Evolutionary conservation across 495 filamentous ascomycete genomes (phyloP).

Genomic region (Daldinia grandis): DNA sequence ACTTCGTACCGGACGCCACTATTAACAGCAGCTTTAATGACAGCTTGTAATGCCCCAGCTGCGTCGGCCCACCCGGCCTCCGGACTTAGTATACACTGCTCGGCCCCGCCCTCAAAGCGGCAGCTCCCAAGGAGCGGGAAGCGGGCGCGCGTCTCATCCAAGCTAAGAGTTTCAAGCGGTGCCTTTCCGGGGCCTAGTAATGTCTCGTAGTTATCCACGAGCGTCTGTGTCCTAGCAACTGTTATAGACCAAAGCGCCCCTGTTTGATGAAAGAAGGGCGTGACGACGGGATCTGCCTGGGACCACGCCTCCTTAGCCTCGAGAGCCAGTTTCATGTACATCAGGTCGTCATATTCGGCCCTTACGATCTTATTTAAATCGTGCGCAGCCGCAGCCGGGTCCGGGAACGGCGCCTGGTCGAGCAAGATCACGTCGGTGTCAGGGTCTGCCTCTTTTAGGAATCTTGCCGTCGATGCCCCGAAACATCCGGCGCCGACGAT

Average conservation of each 20-base stretch:
- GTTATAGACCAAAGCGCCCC: conserved; percentile 58
- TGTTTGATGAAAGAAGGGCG: conserved; percentile 59
- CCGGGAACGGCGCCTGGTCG: conserved; percentile 51
- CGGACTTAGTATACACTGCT: conserved; percentile 50
- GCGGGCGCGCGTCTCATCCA: conserved; percentile 50
- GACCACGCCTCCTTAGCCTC: conserved; percentile 53
- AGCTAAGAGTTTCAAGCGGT: not conserved
- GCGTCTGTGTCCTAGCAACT: not conserved
- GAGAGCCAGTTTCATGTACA: conserved; percentile 59
- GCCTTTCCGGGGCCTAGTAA: not conserved
- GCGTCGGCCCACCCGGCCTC: conserved; percentile 64
- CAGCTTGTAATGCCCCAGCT: conserved; percentile 49
- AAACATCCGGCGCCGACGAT: conserved; percentile 58
- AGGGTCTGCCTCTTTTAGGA: conserved; percentile 51
- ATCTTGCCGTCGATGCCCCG: conserved; percentile 58
- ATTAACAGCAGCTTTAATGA: conserved; percentile 53
- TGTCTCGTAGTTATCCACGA: not conserved
- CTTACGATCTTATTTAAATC: conserved; percentile 67
- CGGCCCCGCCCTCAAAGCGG: conserved; percentile 4
- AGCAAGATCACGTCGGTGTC: conserved; percentile 54
- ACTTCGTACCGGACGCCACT: conserved; percentile 57
- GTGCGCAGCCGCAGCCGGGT: conserved; percentile 55
- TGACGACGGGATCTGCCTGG: conserved; percentile 54
- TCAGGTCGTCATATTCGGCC: conserved; percentile 63
- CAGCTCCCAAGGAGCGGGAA: conserved; percentile 51